Percentiles rank a stretch among this genome's conserved stretches.
These are phyloP conservation scores for Penicillium roqueforti DNA, from an alignment of 495 filamentous ascomycete species.

Conservation along the genomic window DNA sequence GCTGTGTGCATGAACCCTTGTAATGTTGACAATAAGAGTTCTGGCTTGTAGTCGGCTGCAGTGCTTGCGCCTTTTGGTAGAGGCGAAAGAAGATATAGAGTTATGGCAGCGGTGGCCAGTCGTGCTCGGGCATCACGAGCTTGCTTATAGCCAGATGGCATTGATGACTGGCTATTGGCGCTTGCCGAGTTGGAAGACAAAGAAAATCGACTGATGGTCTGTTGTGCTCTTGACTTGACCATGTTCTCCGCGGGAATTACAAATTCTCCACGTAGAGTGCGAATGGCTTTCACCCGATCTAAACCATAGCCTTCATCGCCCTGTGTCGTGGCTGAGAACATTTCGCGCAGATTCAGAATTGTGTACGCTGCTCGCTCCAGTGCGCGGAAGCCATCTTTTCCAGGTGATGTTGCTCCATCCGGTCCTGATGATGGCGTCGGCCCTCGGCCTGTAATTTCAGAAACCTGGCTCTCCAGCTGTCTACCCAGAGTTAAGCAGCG, in stretches of 20 bases:
- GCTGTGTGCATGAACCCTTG: conserved; percentile 76
- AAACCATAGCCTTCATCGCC: conserved; percentile 76
- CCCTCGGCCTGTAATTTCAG: conserved; percentile 50
- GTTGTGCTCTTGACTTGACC: conserved; percentile 66
- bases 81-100: conserved; percentile 79
- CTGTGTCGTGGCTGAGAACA: conserved; percentile 58
- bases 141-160: conserved; percentile 66
- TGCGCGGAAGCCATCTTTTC: conserved; percentile 68
- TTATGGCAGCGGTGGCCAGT: conserved; percentile 67
- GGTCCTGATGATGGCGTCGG: conserved; percentile 7
- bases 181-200: conserved; percentile 56
- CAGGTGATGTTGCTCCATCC: conserved; percentile 26
- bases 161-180: conserved; percentile 23
- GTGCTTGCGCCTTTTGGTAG: conserved; percentile 29
- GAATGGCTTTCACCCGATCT: conserved; percentile 63
- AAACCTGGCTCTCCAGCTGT: conserved; percentile 80
- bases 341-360: conserved; percentile 63
- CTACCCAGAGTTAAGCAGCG: conserved; percentile 74
- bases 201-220: conserved; percentile 78
- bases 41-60: conserved; percentile 48
- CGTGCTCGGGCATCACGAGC: conserved; percentile 71
- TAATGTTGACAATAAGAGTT: conserved; percentile 68
- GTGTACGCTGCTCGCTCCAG: conserved; percentile 76
- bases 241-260: conserved; percentile 65
- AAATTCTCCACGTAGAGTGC: conserved; percentile 61